Evolutionary conservation across 1,284 basidiomycete genomes (phyloP), one percentile per base, ranked within the genome.

Genomic region (Cryptococcus sp.): DNA sequence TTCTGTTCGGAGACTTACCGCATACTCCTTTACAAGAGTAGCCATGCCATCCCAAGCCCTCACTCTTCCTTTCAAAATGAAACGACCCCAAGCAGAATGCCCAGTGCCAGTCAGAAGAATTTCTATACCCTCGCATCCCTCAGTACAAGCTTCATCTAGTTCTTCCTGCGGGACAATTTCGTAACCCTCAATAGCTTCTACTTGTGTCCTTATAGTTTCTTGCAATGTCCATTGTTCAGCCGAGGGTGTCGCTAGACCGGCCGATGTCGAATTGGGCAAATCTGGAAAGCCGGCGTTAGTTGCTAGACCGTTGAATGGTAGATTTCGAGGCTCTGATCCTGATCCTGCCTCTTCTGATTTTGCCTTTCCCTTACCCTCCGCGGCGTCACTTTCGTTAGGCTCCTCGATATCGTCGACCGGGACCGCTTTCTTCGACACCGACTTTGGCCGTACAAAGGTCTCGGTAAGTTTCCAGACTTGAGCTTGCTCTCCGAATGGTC

Each of bases 381-480:
- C 9, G 14, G 11, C 18, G 11, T 7, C 19, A 10, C 11, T 19
- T 23, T 21, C 42, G n/a, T 45, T 24, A 16, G 19, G 13, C 31
- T 34, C 21, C 39, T 22, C 19, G 18, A 23, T 11, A 7, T 10
- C 40, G 18, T 41, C 39, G 19, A 10, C 19, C 5, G 9, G 5
- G 45, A 7, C 9, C 45, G 31, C 10, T 7, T 9, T 34, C n/a
- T n/a, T 34, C 5, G 7, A 10, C 7, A 31, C 28, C 21, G n/a
- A 4, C 18, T 53, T 61, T 10, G 58, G 61, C 36, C 73, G 58
- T 2, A 80, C 77, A 37, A 76, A 69, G 28, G 71, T 76, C 57
- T 81, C 80, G 36, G 65, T 69, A 34, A 81, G 59, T 47, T 77
- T 76, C 79, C 80, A 81, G 14, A 81, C 78, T 59, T 81, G 80